These are phyloP conservation scores for Domatiomyces globalis DNA, from an alignment of 2,329 filamentous ascomycete genomes.

Conservation along the genomic window DNA sequence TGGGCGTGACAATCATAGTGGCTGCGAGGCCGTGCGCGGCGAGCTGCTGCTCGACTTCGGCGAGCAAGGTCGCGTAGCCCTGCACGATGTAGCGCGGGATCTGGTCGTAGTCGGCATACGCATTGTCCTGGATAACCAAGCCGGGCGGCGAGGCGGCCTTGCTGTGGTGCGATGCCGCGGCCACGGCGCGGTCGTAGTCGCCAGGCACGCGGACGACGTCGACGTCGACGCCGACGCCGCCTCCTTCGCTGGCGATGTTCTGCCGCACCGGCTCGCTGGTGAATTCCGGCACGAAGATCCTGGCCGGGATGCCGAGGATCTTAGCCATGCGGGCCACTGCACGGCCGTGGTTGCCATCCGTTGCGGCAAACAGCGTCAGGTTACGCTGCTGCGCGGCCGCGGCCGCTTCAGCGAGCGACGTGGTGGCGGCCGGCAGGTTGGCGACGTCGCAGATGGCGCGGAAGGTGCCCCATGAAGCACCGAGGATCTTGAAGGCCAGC, in stretches of 20 bases:
- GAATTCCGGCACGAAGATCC: conserved; percentile 54
- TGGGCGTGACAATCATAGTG: conserved; percentile 47
- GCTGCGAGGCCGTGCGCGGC: conserved; percentile 24
- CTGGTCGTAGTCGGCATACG: conserved; percentile 51
- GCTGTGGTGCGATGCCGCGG: conserved; percentile 31
- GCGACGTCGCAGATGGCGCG: conserved; percentile 38
- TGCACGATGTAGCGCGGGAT: conserved; percentile 63
- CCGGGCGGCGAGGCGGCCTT: conserved; percentile 22
- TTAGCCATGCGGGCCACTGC: conserved; percentile 56
- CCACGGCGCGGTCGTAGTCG: conserved; percentile 51
- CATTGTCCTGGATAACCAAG: conserved; percentile 51
- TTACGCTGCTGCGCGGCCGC: conserved; percentile 19
- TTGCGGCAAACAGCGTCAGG: conserved; percentile 46
- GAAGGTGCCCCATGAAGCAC: conserved; percentile 59
- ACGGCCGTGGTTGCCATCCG: conserved; percentile 64
- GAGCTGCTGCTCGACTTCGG: conserved; percentile 52
- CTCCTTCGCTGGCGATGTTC: conserved; percentile 49
- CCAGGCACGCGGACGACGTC: conserved; percentile 24
- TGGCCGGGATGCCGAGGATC: conserved; percentile 40
- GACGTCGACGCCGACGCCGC: conserved; percentile 37
- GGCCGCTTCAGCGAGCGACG: conserved; percentile 33
- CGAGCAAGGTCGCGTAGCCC: conserved; percentile 60
- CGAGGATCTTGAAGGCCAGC: conserved; percentile 67
- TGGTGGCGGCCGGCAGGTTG: conserved; percentile 27
- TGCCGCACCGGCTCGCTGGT: conserved; percentile 36